Conservation (phyloP, 1,284 basidiomycete species). For the Puccinia horiana region DNA sequence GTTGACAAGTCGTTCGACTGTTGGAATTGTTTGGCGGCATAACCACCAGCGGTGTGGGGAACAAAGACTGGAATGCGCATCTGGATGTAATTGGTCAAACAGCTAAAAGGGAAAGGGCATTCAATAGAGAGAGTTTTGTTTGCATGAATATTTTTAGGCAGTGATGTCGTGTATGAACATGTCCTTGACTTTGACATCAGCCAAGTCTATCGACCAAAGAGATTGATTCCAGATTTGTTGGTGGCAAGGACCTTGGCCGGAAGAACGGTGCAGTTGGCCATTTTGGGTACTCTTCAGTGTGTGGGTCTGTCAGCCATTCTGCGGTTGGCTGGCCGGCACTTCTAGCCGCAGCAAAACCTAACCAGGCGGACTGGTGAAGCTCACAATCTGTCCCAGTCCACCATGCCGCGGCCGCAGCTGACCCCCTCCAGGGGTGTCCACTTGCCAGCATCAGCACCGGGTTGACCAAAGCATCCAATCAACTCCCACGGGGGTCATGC, state of each 20-base stretch:
- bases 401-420: no score
- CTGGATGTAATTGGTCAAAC: constrained; percentile 97
- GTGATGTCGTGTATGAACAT: constrained; percentile 63
- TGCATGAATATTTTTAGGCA: neutral
- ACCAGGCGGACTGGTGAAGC: neutral
- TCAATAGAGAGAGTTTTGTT: neutral
- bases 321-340: neutral
- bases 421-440: no score
- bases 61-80: constrained; percentile 93
- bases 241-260: constrained; percentile 39
- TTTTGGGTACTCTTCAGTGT: neutral
- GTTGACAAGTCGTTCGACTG: constrained; percentile 99
- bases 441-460: no score
- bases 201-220: constrained; percentile 44
- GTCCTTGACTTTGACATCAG: constrained; percentile 89
- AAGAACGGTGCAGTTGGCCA: constrained; percentile 39
- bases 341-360: neutral
- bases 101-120: constrained; percentile 58
- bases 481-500: no score
- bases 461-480: no score
- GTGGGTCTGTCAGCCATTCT: no score
- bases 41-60: constrained; percentile 96
- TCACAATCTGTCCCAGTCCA: neutral
- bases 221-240: constrained; percentile 41
- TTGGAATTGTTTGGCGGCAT: constrained; percentile 99